Percentiles rank a stretch among this genome's conserved stretches.
Evolutionary conservation across 495 filamentous ascomycete species (phyloP).

Genomic region (Talaromyces liani): DNA sequence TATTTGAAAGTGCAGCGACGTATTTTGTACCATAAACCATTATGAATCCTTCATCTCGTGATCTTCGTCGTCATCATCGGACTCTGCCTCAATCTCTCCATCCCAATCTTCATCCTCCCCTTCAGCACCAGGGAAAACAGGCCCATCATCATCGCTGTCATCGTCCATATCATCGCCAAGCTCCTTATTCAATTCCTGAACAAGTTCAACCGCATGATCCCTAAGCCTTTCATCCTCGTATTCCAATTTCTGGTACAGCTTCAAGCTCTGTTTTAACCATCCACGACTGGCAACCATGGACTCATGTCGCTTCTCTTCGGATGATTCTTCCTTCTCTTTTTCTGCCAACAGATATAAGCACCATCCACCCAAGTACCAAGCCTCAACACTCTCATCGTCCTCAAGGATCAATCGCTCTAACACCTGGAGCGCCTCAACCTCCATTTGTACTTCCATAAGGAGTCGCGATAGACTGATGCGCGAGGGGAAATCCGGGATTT

Average conservation of each 20-base stretch:
- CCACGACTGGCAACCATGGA: slow-evolving; percentile 40
- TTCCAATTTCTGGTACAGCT: slow-evolving; percentile 35
- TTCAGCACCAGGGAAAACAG: slow-evolving; percentile 22
- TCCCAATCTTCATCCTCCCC: slow-evolving; percentile 31
- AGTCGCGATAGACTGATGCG: slow-evolving; percentile 77
- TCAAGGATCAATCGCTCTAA: slow-evolving; percentile 76
- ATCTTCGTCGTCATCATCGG: slow-evolving; percentile 42
- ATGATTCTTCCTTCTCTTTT: slow-evolving; percentile 32
- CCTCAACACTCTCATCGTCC: slow-evolving; percentile 89
- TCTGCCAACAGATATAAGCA: slow-evolving; percentile 71
- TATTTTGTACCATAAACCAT: slow-evolving; percentile 6
- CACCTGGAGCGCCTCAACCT: slow-evolving; percentile 75
- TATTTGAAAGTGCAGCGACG: not conserved
- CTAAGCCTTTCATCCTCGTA: slow-evolving; percentile 49
- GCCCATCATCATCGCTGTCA: slow-evolving; percentile 34
- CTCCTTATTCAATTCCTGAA: slow-evolving; percentile 48
- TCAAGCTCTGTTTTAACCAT: slow-evolving; percentile 46
- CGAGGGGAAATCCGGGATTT: slow-evolving; percentile 73
- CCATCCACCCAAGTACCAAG: slow-evolving; percentile 96
- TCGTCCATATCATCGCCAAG: slow-evolving; percentile 49
- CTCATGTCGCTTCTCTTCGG: slow-evolving; percentile 28
- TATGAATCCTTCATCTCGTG: slow-evolving; percentile 44
- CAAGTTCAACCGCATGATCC: slow-evolving; percentile 48
- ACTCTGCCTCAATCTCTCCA: slow-evolving; percentile 29
- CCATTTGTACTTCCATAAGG: slow-evolving; percentile 83